phyloP scores from a whole-genome alignment of 2,329 filamentous ascomycete genomes.

The Rachicladosporium sp. region DNA sequence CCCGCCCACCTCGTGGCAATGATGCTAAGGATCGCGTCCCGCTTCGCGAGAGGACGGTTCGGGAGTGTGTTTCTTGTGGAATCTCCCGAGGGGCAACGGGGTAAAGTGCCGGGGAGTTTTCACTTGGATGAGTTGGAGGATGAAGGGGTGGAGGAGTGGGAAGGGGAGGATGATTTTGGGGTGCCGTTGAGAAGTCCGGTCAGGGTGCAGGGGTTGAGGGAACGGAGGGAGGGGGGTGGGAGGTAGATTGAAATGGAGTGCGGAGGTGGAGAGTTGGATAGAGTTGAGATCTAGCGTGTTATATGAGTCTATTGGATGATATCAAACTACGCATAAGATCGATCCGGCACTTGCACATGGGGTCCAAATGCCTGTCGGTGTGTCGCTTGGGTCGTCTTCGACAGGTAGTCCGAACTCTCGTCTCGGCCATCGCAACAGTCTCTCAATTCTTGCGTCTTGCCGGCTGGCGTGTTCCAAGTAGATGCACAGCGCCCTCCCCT shows the following conservation, averaged over 20 bases:
- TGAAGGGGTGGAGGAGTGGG: conserved; percentile 28
- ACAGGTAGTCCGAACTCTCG: conserved; percentile 5
- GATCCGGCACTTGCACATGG: conserved; percentile 1
- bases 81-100: conserved; percentile 23
- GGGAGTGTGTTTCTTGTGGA: conserved; percentile 15
- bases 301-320: too few species aligned
- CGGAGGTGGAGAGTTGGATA: not conserved
- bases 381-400: not conserved
- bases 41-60: conserved; percentile 45
- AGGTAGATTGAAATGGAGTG: conserved; percentile 3
- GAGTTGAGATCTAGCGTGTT: too few species aligned
- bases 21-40: conserved; percentile 70
- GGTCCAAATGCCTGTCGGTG: not conserved
- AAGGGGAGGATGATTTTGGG: conserved; percentile 40
- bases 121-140: conserved; percentile 37
- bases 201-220: conserved; percentile 11
- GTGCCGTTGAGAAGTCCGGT: conserved; percentile 30
- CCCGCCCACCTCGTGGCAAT: conserved; percentile 65
- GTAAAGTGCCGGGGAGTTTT: conserved; percentile 52
- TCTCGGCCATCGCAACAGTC: conserved; percentile 9
- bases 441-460: conserved; percentile 4
- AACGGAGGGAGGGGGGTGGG: conserved; percentile 7
- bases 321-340: conserved; percentile 2
- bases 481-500: conserved; percentile 39
- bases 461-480: conserved; percentile 26